Evolutionary conservation across 257 asterid genomes (phyloP), one percentile per base, ranked within the genome.

Genomic region (Hygrophila difformis): DNA sequence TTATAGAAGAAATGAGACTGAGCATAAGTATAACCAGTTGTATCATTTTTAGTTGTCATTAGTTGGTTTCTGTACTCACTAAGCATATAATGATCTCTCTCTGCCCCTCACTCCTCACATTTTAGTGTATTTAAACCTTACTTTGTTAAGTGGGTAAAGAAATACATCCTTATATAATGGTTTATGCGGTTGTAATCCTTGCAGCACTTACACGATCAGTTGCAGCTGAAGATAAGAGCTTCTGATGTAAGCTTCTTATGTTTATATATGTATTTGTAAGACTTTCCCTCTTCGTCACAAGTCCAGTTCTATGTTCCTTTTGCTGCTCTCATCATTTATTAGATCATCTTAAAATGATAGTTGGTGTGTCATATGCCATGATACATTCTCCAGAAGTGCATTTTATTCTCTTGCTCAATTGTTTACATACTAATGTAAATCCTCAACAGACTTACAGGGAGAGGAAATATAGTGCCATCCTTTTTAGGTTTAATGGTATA

Each of bases 151-250:
- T 43, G 31, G 39, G 22, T 3, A 7, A 12, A 12, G 46, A 46
- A 45, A 2, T 51, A 39, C 20, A 21, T 44, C 21, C 46, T 59
- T 40, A 39, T 15, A 18, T 48, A 24, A 26, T 26, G 5, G 33
- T 34, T 55, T 39, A 28, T 11, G 35, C 34, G 66, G 42, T 52
- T 51, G 31, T 36, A 38, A 35, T 50, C 44, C 67, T 69, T 72
- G 71, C 89, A 91, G 98, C 75, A 76, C 55, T 69, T 83, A 34
- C 98, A 91, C 51, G 95, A 91, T 60, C 87, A 77, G 51, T 64
- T 91, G 75, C 94, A 86, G 72, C 53, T 70, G 80, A 86, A 77
- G 84, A 82, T 86, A 56, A 81, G 88, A 69, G 70, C 74, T 65
- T 69, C 93, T 66, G 87, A 79, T 68, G 99, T 91, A 78, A 76